phyloP scores from a whole-genome alignment of 352 stramenopile genomes.

The Pythium aquatile region DNA sequence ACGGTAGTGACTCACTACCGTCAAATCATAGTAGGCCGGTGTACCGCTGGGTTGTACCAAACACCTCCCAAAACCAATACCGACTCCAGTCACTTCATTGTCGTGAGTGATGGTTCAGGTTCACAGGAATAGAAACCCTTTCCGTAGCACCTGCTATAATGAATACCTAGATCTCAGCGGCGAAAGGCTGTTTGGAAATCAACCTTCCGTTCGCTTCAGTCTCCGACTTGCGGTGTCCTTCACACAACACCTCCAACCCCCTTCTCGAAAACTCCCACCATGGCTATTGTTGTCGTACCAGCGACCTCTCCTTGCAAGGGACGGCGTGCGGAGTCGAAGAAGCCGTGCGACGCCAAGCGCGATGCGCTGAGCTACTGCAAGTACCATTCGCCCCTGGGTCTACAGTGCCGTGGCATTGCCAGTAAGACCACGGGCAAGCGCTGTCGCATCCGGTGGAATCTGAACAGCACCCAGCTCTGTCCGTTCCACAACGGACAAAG shows the following conservation, averaged over 20 bases:
- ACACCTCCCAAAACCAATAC: not conserved
- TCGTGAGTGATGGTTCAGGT: not conserved
- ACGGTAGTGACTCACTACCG: not conserved
- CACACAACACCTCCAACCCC: not conserved
- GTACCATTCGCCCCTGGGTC: slow-evolving; percentile 24
- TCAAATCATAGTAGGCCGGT: not conserved
- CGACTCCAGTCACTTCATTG: not conserved
- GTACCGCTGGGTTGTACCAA: not conserved
- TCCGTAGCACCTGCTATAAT: too few species aligned
- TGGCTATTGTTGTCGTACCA: not conserved
- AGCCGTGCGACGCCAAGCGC: slow-evolving; percentile 27
- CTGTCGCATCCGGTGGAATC: slow-evolving; percentile 29
- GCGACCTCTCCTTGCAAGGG: slow-evolving; percentile 4
- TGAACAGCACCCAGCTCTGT: slow-evolving; percentile 24
- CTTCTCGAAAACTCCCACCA: not conserved
- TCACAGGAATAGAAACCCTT: not conserved
- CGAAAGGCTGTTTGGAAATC: not conserved
- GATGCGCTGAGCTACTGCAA: slow-evolving; percentile 28
- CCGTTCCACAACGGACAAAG: slow-evolving; percentile 15
- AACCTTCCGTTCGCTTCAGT: not conserved
- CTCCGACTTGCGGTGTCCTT: not conserved
- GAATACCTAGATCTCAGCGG: too few species aligned
- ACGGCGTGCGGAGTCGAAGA: not conserved
- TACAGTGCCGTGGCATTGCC: slow-evolving; percentile 27
- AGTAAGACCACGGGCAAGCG: slow-evolving; percentile 23